Conservation (phyloP, 352 stramenopile species). For the Globisporangium alternatum region DNA sequence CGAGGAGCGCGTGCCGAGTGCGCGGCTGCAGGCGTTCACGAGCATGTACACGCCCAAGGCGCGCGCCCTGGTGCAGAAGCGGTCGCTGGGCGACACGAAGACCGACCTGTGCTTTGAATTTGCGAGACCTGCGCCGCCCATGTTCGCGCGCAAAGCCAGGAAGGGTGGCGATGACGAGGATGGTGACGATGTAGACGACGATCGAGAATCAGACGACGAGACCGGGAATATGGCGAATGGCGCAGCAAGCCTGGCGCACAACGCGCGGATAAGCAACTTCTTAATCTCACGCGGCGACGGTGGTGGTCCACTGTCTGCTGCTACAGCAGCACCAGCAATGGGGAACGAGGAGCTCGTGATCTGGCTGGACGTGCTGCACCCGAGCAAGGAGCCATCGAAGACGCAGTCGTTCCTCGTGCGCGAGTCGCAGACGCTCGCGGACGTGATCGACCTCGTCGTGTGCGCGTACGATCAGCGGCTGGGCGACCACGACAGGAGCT, state of each 20-base stretch:
- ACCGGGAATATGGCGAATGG: slow-evolving; percentile 10
- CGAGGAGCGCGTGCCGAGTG: slow-evolving; percentile 40
- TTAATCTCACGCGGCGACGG: slow-evolving; percentile 8
- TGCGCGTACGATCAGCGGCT: slow-evolving; percentile 68
- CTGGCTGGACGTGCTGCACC: slow-evolving; percentile 73
- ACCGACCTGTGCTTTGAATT: slow-evolving; percentile 66
- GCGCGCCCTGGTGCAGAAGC: slow-evolving; percentile 43
- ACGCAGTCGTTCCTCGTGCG: slow-evolving; percentile 77
- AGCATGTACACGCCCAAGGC: slow-evolving; percentile 53
- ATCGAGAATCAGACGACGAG: not conserved
- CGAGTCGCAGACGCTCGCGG: slow-evolving; percentile 44
- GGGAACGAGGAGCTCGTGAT: slow-evolving; percentile 46
- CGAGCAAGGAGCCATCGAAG: slow-evolving; percentile 54
- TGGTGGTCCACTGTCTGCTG: not conserved
- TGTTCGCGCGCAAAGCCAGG: not conserved
- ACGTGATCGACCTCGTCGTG: slow-evolving; percentile 59
- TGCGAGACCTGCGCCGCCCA: slow-evolving; percentile 27
- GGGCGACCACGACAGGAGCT: slow-evolving; percentile 28
- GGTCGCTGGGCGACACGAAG: slow-evolving; percentile 50
- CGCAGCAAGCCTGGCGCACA: slow-evolving; percentile 9
- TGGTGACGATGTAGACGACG: not conserved
- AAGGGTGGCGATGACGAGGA: not conserved
- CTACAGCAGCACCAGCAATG: not conserved
- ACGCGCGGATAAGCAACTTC: slow-evolving; percentile 18
- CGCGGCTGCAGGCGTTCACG: slow-evolving; percentile 47